Percentiles rank a stretch among this genome's conserved stretches.
phyloP scores from a whole-genome alignment of 345 rosid species.

The Syzygium oleosum region DNA sequence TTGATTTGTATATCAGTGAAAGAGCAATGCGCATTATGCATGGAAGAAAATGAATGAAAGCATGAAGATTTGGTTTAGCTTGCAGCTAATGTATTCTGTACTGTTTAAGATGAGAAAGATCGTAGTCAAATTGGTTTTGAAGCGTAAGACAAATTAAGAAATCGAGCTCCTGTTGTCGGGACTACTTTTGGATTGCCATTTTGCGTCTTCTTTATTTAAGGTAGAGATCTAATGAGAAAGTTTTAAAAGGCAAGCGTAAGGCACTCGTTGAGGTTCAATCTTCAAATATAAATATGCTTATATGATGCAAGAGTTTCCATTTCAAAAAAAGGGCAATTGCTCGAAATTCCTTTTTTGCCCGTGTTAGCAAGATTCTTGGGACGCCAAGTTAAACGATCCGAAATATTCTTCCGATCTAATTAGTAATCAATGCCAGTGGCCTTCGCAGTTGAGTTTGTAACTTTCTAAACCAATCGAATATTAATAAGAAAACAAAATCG shows the following conservation, averaged over 20 bases:
- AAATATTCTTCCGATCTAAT: background rate
- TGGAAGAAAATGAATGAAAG: background rate
- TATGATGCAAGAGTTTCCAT: background rate
- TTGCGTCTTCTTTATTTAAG: background rate
- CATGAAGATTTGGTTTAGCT: background rate
- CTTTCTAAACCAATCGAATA: background rate
- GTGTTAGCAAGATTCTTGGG: background rate
- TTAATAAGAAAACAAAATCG: background rate
- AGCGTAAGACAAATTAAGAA: background rate
- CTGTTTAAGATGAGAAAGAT: background rate
- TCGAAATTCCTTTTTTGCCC: background rate
- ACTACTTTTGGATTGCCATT: background rate
- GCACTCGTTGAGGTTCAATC: background rate
- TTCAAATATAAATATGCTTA: background rate
- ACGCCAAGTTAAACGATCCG: fast-evolving
- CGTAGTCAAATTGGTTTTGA: background rate
- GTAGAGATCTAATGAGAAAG: background rate
- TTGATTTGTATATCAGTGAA: background rate
- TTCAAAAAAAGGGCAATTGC: fast-evolving
- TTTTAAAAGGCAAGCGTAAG: background rate
- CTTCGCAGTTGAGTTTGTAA: background rate
- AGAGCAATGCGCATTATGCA: no score
- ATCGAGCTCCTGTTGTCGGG: fast-evolving
- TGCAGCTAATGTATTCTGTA: background rate
- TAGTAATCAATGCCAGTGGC: background rate